These are phyloP conservation scores for Aschersonia sp. DNA, from an alignment of 2,329 filamentous ascomycete species.

Conservation along the genomic window DNA sequence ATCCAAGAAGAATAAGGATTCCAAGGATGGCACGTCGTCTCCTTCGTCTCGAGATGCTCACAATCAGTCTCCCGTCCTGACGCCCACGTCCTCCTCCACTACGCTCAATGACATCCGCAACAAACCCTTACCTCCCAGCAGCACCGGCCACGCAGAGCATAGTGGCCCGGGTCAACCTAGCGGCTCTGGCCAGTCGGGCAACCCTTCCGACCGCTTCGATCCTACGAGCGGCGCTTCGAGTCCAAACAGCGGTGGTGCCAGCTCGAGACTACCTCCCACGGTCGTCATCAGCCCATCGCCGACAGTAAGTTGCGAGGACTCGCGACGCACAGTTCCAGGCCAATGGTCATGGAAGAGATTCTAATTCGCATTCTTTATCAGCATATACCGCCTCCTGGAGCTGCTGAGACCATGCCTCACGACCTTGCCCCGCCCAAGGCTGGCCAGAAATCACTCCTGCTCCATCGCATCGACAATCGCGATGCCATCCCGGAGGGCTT, in stretches of 20 bases:
- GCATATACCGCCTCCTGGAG: conserved; percentile 86
- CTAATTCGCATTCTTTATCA: conserved; percentile 5
- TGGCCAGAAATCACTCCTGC: conserved; percentile 72
- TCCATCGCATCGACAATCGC: conserved; percentile 88
- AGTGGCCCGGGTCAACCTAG: conserved; percentile 24
- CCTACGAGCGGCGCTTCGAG: conserved; percentile 17
- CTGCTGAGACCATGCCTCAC: conserved; percentile 94
- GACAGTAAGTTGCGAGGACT: conserved; percentile 45
- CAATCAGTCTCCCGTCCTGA: conserved; percentile 49
- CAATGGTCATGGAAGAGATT: not conserved
- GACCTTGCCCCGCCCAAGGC: conserved; percentile 90
- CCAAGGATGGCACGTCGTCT: conserved; percentile 65
- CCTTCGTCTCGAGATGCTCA: conserved; percentile 45
- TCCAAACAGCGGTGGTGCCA: conserved; percentile 19
- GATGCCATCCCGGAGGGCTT: conserved; percentile 85
- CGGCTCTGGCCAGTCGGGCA: conserved; percentile 20
- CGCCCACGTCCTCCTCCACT: conserved; percentile 80
- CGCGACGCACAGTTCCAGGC: too few species aligned
- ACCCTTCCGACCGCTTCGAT: conserved; percentile 27
- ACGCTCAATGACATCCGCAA: conserved; percentile 74
- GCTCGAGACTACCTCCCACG: conserved; percentile 52
- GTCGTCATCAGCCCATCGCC: conserved; percentile 92
- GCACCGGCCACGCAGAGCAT: conserved; percentile 27
- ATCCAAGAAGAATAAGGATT: conserved; percentile 58
- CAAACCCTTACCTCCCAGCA: conserved; percentile 57